These are phyloP conservation scores for Blakeslea trispora DNA, from an alignment of 371 early-diverging fungal species.

Conservation along the genomic window DNA sequence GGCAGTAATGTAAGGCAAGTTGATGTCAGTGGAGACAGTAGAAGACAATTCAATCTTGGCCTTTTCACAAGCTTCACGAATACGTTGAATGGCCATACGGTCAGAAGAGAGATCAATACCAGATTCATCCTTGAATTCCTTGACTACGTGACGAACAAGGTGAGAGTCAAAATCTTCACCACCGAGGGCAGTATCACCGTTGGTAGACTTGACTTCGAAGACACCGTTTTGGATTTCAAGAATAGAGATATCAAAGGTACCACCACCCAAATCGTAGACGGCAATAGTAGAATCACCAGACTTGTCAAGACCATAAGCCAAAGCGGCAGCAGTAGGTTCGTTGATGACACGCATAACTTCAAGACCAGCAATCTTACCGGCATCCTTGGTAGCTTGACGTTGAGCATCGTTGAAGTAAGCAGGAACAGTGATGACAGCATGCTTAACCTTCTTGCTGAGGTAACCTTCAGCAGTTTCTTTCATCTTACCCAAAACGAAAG, in stretches of 20 bases:
- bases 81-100: constrained; percentile 84
- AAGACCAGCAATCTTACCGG: constrained; percentile 94
- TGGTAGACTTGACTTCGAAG: constrained; percentile 94
- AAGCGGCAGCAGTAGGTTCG: constrained; percentile 98
- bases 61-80: constrained; percentile 94
- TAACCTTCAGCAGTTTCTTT: constrained; percentile 90
- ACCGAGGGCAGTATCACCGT: constrained; percentile 94
- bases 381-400: constrained; percentile 98
- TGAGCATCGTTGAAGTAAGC: constrained; percentile 90
- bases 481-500: constrained; percentile 94
- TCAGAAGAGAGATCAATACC: constrained; percentile 75
- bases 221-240: constrained; percentile 94
- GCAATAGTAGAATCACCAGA: constrained; percentile 82
- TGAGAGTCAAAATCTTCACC: constrained; percentile 97
- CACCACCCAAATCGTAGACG: constrained; percentile 98
- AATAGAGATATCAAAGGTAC: constrained; percentile 98
- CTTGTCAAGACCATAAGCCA: constrained; percentile 95
- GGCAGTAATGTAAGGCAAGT: constrained; percentile 90
- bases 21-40: constrained; percentile 87
- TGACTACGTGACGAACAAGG: constrained; percentile 76
- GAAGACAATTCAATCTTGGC: constrained; percentile 95
- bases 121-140: constrained; percentile 82
- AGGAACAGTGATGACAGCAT: constrained; percentile 85
- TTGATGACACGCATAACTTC: constrained; percentile 96
- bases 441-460: constrained; percentile 82